phyloP scores from a whole-genome alignment of 179 eudicot genomes.

The Actinidia arguta region DNA sequence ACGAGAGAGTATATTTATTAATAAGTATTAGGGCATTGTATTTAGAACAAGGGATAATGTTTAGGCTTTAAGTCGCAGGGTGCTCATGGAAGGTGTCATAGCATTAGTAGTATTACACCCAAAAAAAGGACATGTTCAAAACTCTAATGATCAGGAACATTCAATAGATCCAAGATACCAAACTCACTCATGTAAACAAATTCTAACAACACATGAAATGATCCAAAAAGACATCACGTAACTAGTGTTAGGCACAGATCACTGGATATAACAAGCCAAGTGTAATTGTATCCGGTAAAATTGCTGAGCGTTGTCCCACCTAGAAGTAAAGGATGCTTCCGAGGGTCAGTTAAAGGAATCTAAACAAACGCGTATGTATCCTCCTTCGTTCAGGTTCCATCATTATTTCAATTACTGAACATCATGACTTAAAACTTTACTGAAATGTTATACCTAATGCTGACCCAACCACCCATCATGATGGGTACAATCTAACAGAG shows the following conservation, averaged over 20 bases:
- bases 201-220: not conserved
- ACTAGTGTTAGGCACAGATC: too few relatives aligned
- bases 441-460: not conserved
- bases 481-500: too few relatives aligned
- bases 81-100: not conserved
- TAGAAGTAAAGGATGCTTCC: not conserved
- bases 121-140: too few relatives aligned
- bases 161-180: not conserved
- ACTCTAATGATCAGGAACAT: too few relatives aligned
- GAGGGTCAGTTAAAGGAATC: not conserved
- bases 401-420: not conserved
- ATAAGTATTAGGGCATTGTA: not conserved
- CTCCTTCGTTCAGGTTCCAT: conserved; percentile 5
- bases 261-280: not conserved
- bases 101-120: too few relatives aligned
- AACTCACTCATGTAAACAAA: not conserved
- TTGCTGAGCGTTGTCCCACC: not conserved
- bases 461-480: not conserved
- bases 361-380: not conserved
- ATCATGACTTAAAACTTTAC: not conserved
- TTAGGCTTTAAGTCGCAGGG: not conserved
- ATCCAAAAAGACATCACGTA: not conserved
- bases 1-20: too few relatives aligned
- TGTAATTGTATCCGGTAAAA: not conserved
- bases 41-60: not conserved